These are phyloP conservation scores for Quercus engelmannii DNA, from an alignment of 306 rosid species.

Conservation along the genomic window DNA sequence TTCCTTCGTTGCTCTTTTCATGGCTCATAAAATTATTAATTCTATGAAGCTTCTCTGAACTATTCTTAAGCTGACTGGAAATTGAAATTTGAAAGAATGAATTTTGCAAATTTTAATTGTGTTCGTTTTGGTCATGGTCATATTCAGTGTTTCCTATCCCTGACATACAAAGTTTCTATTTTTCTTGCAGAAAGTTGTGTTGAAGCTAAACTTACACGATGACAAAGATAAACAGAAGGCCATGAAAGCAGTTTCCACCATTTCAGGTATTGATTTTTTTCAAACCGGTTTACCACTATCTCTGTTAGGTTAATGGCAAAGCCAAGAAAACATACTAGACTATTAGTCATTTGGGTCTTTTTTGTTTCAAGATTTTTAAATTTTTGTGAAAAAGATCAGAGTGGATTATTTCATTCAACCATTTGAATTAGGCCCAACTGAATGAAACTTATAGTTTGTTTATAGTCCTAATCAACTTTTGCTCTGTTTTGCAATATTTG, in stretches of 20 bases:
- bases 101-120: not conserved
- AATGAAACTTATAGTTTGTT: not conserved
- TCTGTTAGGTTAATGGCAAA: not conserved
- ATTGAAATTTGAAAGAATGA: not conserved
- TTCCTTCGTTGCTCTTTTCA: not conserved
- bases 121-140: not conserved
- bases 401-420: not conserved
- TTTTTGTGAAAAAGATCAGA: not conserved
- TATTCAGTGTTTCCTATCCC: not conserved
- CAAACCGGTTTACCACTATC: not conserved
- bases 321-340: not conserved
- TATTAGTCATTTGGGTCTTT: not conserved
- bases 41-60: not conserved
- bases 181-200: conserved; percentile 61
- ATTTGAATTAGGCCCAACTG: not conserved
- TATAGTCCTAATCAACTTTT: not conserved
- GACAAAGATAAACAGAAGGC: conserved; percentile 76
- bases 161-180: not conserved
- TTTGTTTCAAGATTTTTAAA: not conserved
- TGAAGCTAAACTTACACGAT: conserved; percentile 71
- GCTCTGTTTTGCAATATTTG: conserved; percentile 8
- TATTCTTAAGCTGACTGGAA: not conserved
- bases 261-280: conserved; percentile 40
- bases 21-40: not conserved
- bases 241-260: conserved; percentile 55